Evolutionary conservation across 2,329 filamentous ascomycete genomes (phyloP).

Genomic region (Arthrobotrys conoides): DNA sequence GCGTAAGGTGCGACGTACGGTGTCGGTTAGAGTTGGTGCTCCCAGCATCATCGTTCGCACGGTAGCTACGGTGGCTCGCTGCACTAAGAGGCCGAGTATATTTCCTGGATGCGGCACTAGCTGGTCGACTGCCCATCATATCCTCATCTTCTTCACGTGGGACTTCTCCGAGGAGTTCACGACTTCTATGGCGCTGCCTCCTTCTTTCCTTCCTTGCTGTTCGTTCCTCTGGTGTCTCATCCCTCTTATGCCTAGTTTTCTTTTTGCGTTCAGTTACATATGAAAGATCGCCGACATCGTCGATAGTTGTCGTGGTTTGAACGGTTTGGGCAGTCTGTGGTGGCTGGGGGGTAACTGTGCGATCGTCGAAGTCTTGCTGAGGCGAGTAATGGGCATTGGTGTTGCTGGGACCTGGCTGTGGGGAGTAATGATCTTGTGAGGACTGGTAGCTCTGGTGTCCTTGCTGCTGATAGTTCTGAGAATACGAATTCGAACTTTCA

Average conservation of each 20-base stretch:
- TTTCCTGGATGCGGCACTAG: constrained; percentile 54
- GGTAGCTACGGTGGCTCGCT: constrained; percentile 58
- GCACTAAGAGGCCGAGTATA: constrained; percentile 53
- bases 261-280: constrained; percentile 57
- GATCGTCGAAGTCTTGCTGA: constrained; percentile 27
- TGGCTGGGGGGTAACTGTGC: constrained; percentile 26
- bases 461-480: constrained; percentile 20
- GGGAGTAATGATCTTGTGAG: constrained; percentile 34
- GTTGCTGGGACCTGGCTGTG: constrained; percentile 29
- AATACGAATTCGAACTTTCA: constrained; percentile 13
- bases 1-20: constrained; percentile 57
- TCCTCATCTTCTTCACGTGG: constrained; percentile 57
- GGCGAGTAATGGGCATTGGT: background rate
- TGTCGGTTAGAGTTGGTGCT: constrained; percentile 52
- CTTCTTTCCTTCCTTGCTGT: constrained; percentile 45
- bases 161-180: constrained; percentile 48
- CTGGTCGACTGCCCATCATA: constrained; percentile 44
- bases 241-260: constrained; percentile 55
- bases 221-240: constrained; percentile 51
- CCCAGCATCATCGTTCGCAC: constrained; percentile 40
- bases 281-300: constrained; percentile 35
- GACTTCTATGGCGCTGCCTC: constrained; percentile 43
- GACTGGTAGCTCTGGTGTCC: constrained; percentile 28
- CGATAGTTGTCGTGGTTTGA: constrained; percentile 22
- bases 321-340: constrained; percentile 6